Conservation (phyloP, 2,329 filamentous ascomycete genomes). For the Aspergillus ochraceus region DNA sequence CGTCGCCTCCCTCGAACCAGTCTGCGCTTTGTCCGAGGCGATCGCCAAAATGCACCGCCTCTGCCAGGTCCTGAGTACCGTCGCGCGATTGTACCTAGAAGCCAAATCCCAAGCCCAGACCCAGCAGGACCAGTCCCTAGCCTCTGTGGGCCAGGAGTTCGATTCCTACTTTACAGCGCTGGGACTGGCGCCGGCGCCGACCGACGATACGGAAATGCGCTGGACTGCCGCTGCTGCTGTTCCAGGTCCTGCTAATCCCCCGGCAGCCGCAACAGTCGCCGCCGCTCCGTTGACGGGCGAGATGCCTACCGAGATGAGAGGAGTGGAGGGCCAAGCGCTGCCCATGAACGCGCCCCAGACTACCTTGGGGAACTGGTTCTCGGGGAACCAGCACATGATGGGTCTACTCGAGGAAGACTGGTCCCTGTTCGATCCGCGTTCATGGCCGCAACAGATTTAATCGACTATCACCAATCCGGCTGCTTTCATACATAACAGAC, state of each 20-base stretch:
- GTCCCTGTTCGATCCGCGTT: conserved; percentile 27
- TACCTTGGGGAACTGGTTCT: conserved; percentile 64
- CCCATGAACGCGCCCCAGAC: conserved; percentile 25
- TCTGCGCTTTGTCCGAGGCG: conserved; percentile 56
- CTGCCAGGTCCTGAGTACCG: conserved; percentile 61
- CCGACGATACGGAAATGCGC: conserved; percentile 11
- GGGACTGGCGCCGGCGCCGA: conserved; percentile 54
- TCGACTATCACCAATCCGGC: background rate
- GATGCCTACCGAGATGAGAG: conserved; percentile 11
- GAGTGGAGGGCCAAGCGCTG: conserved; percentile 14
- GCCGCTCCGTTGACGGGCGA: background rate
- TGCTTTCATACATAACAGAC: background rate
- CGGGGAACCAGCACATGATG: conserved; percentile 65
- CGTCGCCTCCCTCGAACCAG: conserved; percentile 55
- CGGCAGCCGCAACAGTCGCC: background rate
- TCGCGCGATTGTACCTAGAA: conserved; percentile 63
- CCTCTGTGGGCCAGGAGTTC: conserved; percentile 59
- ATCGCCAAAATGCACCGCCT: conserved; percentile 63
- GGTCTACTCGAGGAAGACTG: conserved; percentile 63
- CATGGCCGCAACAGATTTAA: background rate
- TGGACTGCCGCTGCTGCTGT: conserved; percentile 6
- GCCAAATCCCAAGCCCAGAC: conserved; percentile 59
- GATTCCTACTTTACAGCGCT: conserved; percentile 65
- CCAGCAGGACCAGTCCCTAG: conserved; percentile 48
- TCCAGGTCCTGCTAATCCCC: background rate